Conservation (phyloP, 2,329 filamentous ascomycete species). For the Hansfordia pulvinata region DNA sequence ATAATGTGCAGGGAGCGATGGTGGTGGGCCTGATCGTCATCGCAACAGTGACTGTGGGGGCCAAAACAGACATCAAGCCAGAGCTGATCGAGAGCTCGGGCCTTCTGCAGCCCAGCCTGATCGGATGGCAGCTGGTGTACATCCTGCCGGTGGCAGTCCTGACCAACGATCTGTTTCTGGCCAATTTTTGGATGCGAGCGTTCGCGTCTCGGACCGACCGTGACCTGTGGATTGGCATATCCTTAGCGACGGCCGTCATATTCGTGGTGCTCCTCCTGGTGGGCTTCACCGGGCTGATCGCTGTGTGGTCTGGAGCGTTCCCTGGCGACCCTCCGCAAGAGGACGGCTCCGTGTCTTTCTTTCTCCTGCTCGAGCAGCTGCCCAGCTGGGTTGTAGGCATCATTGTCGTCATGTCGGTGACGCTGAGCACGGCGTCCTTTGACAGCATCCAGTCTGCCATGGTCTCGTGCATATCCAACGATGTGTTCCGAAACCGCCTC, state of each 20-base stretch:
- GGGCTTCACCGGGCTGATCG: constrained; percentile 59
- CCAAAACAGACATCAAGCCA: constrained; percentile 58
- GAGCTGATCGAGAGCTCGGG: constrained; percentile 55
- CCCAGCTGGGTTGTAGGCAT: constrained; percentile 74
- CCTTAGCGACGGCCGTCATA: constrained; percentile 51
- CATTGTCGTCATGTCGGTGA: constrained; percentile 68
- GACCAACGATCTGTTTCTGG: constrained; percentile 80
- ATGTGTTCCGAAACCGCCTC: constrained; percentile 71
- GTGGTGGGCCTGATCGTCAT: constrained; percentile 63
- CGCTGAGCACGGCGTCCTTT: constrained; percentile 64
- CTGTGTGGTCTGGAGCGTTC: constrained; percentile 64
- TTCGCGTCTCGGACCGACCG: constrained; percentile 70
- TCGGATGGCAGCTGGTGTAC: constrained; percentile 79
- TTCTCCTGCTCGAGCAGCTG: constrained; percentile 57
- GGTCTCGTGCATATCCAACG: constrained; percentile 75
- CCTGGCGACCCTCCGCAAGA: constrained; percentile 43
- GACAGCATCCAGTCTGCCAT: constrained; percentile 73
- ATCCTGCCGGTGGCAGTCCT: constrained; percentile 70
- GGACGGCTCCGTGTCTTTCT: constrained; percentile 59
- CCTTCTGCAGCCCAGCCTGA: constrained; percentile 51
- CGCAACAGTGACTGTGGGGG: constrained; percentile 65
- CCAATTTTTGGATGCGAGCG: constrained; percentile 72
- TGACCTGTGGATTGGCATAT: constrained; percentile 62
- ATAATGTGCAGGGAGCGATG: constrained; percentile 71
- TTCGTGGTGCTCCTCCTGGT: constrained; percentile 61